Percentiles rank a stretch among this genome's conserved stretches.
These are phyloP conservation scores for Cladophialophora carrionii DNA, from an alignment of 2,329 filamentous ascomycete species.

Conservation along the genomic window DNA sequence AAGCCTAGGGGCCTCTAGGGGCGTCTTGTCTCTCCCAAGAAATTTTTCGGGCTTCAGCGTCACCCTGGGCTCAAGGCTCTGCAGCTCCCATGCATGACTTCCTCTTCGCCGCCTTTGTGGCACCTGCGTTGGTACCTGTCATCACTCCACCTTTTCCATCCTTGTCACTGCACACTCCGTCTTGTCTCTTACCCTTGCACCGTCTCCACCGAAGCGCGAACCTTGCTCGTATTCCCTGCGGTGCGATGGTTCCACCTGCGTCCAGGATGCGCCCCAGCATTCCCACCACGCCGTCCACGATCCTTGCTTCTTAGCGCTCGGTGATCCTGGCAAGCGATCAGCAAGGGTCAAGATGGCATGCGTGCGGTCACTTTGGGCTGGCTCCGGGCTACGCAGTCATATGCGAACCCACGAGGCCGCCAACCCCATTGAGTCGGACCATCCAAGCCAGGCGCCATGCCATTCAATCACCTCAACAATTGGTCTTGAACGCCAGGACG, in stretches of 20 bases:
- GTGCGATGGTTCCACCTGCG: not conserved
- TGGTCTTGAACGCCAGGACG: not conserved
- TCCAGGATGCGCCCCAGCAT: conserved; percentile 6
- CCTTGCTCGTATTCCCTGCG: not conserved
- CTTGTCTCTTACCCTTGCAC: conserved; percentile 5
- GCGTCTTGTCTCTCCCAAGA: not conserved
- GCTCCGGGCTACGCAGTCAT: conserved; percentile 9
- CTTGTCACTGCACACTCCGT: conserved; percentile 5
- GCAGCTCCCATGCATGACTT: not conserved
- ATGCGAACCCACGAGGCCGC: conserved; percentile 24
- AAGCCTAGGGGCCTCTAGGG: not conserved
- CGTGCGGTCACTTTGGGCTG: conserved; percentile 14
- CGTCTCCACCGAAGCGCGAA: conserved; percentile 4
- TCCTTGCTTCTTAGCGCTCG: conserved; percentile 14
- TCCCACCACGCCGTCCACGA: not conserved
- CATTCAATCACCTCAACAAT: not conserved
- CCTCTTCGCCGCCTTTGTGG: not conserved
- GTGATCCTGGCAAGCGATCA: conserved; percentile 21
- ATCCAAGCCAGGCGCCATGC: conserved; percentile 3
- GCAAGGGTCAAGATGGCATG: conserved; percentile 29
- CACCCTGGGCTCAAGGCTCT: not conserved
- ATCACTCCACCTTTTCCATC: conserved; percentile 7
- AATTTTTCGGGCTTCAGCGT: not conserved
- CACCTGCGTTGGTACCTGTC: not conserved
- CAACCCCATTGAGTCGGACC: conserved; percentile 18